Percentiles rank a stretch among this genome's conserved stretches.
Evolutionary conservation across 139 green algal genomes (phyloP).

Genomic region (Ettlia oleoabundans): DNA sequence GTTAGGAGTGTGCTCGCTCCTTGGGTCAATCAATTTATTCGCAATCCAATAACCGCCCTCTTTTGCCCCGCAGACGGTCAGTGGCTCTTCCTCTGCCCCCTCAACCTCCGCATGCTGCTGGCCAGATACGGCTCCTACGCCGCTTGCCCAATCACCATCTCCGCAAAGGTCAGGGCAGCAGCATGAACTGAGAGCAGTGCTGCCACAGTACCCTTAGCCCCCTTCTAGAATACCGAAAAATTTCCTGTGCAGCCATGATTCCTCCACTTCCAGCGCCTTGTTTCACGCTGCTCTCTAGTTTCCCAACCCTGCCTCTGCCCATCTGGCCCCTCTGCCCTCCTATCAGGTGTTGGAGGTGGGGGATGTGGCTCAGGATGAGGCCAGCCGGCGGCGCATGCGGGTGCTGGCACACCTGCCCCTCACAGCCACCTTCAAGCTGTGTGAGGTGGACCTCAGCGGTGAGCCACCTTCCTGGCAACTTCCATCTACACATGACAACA

Average conservation of each 20-base stretch:
- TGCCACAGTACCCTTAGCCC: too few species aligned
- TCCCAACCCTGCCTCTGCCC: too few species aligned
- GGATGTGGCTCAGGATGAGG: constrained; percentile 61
- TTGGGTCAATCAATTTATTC: too few species aligned
- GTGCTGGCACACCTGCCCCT: constrained; percentile 77
- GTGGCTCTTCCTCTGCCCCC: constrained; percentile 80
- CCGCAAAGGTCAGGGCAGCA: constrained; percentile 21
- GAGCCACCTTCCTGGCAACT: too few species aligned
- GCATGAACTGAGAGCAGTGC: not conserved
- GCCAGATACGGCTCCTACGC: constrained; percentile 54
- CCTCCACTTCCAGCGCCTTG: too few species aligned
- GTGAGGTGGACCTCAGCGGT: constrained; percentile 60
- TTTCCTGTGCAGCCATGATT: too few species aligned
- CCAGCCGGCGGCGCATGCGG: constrained; percentile 59
- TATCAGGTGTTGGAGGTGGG: constrained; percentile 79
- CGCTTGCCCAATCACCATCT: constrained; percentile 60
- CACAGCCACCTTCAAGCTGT: constrained; percentile 52
- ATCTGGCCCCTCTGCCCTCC: too few species aligned
- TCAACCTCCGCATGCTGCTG: constrained; percentile 76
- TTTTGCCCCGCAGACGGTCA: constrained; percentile 64
- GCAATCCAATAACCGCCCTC: not conserved
- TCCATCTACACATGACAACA: too few species aligned
- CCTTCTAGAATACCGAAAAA: too few species aligned
- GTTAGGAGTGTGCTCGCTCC: too few species aligned
- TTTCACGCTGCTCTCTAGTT: not conserved